phyloP scores from a whole-genome alignment of 2,329 filamentous ascomycete genomes.

The Fusarium pininemorale region DNA sequence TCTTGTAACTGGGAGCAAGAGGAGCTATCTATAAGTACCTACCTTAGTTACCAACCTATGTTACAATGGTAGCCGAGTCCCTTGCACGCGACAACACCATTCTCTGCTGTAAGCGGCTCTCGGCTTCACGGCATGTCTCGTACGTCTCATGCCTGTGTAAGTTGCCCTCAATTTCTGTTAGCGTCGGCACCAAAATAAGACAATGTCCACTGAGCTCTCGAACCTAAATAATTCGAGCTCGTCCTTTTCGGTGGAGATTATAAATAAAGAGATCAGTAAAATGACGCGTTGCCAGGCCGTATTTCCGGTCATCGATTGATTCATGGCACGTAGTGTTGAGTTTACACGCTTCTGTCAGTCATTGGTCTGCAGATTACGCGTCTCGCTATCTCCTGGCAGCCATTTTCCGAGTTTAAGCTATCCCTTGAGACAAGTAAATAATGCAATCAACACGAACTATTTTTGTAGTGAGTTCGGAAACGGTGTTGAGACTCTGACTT shows the following conservation, averaged over 20 bases:
- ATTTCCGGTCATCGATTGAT: conserved; percentile 6
- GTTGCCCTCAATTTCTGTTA: not conserved
- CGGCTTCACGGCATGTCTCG: conserved; percentile 20
- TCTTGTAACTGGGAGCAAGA: not conserved
- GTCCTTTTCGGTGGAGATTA: not conserved
- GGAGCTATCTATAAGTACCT: not conserved
- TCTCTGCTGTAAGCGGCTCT: not conserved
- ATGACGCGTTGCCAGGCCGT: conserved; percentile 17
- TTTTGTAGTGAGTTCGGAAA: not conserved
- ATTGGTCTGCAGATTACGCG: conserved; percentile 15
- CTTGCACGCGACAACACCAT: not conserved
- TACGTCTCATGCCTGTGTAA: not conserved
- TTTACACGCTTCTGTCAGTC: not conserved
- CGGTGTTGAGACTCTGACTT: not conserved
- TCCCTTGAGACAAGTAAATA: conserved; percentile 17
- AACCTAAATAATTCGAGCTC: not conserved
- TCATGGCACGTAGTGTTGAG: conserved; percentile 1
- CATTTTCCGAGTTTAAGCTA: not conserved
- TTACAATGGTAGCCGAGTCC: not conserved
- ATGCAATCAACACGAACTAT: not conserved
- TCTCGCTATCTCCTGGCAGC: conserved; percentile 12
- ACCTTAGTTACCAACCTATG: not conserved
- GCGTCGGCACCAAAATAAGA: not conserved
- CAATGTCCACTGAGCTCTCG: not conserved
- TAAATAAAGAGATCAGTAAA: not conserved